Conservation (phyloP, 2,329 filamentous ascomycete species). For the Exserohilum rostratum region DNA sequence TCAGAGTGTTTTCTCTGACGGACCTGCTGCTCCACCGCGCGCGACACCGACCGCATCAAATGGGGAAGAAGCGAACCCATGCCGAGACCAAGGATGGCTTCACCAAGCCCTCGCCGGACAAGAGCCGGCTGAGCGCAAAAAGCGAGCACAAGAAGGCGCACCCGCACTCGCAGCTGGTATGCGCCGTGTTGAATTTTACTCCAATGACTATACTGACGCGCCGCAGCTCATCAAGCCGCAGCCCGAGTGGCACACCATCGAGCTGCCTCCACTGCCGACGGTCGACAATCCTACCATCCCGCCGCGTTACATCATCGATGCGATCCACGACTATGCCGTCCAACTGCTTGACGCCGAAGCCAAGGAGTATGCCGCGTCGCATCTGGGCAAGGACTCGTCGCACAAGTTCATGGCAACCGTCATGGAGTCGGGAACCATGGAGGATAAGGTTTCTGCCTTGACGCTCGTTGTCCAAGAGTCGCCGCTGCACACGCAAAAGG, state of each 20-base stretch:
- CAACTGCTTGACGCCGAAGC: conserved; percentile 79
- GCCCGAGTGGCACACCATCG: conserved; percentile 70
- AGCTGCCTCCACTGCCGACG: conserved; percentile 60
- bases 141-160: conserved; percentile 31
- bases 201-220: conserved; percentile 22
- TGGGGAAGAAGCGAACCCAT: conserved; percentile 52
- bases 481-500: conserved; percentile 87
- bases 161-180: conserved; percentile 42
- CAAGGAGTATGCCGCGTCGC: conserved; percentile 71
- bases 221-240: conserved; percentile 63
- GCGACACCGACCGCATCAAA: conserved; percentile 42
- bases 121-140: conserved; percentile 36
- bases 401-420: conserved; percentile 97
- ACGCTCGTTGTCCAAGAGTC: conserved; percentile 96
- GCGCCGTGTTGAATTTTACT: conserved; percentile 8
- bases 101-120: conserved; percentile 44
- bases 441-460: conserved; percentile 93
- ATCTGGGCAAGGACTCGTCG: conserved; percentile 79
- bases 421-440: conserved; percentile 94
- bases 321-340: conserved; percentile 72
- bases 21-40: conserved; percentile 37
- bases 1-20: conserved; percentile 48
- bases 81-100: conserved; percentile 50
- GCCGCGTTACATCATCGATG: conserved; percentile 61
- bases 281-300: conserved; percentile 55